Percentiles rank a stretch among this genome's conserved stretches.
Conservation (phyloP, 257 asterid species). For the Jasminum sambac region DNA sequence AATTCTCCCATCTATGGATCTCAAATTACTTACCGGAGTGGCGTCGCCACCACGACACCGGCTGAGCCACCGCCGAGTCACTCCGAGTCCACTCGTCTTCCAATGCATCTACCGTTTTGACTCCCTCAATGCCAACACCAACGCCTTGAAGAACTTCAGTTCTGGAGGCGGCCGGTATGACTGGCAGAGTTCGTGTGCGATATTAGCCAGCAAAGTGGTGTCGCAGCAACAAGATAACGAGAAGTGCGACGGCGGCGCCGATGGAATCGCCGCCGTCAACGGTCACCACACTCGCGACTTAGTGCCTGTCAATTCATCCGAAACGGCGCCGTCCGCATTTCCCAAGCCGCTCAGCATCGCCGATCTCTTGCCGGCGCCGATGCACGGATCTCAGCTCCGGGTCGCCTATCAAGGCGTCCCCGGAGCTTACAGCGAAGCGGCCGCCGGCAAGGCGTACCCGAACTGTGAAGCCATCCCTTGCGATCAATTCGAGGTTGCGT, state of each 20-base stretch:
- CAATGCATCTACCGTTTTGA: conserved; percentile 38
- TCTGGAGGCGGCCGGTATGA: conserved; percentile 50
- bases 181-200: conserved; percentile 85
- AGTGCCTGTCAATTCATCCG: conserved; percentile 28
- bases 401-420: conserved; percentile 61
- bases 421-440: conserved; percentile 58
- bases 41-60: conserved; percentile 18
- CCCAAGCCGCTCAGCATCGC: conserved; percentile 44
- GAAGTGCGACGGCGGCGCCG: conserved; percentile 35
- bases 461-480: conserved; percentile 58
- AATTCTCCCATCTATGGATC: conserved; percentile 27
- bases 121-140: conserved; percentile 29
- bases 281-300: conserved; percentile 55
- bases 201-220: conserved; percentile 66
- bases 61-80: conserved; percentile 22
- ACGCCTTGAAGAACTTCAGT: conserved; percentile 3
- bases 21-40: conserved; percentile 31
- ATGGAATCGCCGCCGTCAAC: conserved; percentile 45
- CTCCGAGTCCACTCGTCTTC: conserved; percentile 20
- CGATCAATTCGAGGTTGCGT: conserved; percentile 54
- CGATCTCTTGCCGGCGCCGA: conserved; percentile 50
- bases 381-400: conserved; percentile 52
- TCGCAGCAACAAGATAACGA: conserved; percentile 61
- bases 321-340: background rate
- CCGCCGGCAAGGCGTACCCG: conserved; percentile 57